Evolutionary conservation across 2,329 filamentous ascomycete genomes (phyloP).

Genomic region (Mycogone perniciosa): DNA sequence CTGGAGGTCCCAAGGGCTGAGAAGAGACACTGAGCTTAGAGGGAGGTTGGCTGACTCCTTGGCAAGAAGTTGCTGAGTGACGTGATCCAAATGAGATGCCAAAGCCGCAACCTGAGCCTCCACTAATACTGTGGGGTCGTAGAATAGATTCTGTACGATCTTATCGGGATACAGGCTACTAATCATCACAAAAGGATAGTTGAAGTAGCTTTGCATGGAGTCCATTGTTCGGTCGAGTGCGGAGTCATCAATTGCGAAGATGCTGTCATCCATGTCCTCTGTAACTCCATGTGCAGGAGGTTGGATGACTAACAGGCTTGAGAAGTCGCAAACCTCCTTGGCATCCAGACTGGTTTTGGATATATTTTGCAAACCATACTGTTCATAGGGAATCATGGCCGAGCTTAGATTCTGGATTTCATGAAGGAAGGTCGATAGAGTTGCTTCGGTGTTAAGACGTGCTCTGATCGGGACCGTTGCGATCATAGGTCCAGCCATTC

Average conservation of each 20-base stretch:
- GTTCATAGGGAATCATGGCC: constrained; percentile 16
- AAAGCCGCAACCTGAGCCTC: constrained; percentile 3
- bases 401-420: constrained; percentile 10
- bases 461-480: constrained; percentile 10
- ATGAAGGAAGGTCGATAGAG: constrained; percentile 7
- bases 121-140: not conserved
- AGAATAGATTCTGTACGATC: not conserved
- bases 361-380: constrained; percentile 20
- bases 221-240: not conserved
- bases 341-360: constrained; percentile 11
- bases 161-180: not conserved
- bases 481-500: constrained; percentile 14
- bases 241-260: not conserved
- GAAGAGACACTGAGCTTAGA: constrained; percentile 6
- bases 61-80: constrained; percentile 1
- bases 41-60: not conserved
- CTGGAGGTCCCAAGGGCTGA: constrained; percentile 5
- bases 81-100: not conserved
- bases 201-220: constrained; percentile 7
- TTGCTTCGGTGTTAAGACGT: not conserved
- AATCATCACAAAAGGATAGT: constrained; percentile 3
- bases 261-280: not conserved
- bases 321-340: constrained; percentile 15
- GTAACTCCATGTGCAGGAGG: not conserved
- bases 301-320: constrained; percentile 16